Evolutionary conservation across 768 basidiomycete genomes (phyloP).

Genomic region (Termitomyces sp.): DNA sequence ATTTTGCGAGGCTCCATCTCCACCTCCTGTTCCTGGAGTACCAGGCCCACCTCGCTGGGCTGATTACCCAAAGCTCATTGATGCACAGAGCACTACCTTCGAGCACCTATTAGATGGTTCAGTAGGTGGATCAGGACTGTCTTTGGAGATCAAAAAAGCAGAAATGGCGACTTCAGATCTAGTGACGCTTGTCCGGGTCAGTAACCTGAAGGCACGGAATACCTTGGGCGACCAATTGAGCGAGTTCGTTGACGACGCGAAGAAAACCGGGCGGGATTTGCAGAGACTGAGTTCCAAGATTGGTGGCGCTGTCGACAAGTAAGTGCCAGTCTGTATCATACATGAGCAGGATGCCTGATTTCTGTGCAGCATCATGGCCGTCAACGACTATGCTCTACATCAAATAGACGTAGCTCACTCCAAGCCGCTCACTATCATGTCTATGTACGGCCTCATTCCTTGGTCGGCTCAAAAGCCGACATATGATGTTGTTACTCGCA

Average conservation of each 20-base stretch:
- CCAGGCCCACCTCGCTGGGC: constrained; percentile 38
- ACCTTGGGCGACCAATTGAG: constrained; percentile 46
- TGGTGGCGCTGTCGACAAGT: constrained; percentile 76
- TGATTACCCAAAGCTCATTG: constrained; percentile 59
- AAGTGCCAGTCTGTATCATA: constrained; percentile 21
- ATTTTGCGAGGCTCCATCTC: constrained; percentile 35
- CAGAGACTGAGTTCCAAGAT: constrained; percentile 64
- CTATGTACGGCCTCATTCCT: constrained; percentile 36
- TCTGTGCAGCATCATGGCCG: constrained; percentile 58
- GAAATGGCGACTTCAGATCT: constrained; percentile 77
- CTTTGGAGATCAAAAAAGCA: constrained; percentile 69
- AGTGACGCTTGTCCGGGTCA: constrained; percentile 56
- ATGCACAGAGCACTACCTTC: constrained; percentile 59
- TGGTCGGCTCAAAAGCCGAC: constrained; percentile 32
- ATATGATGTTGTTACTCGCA: constrained; percentile 44
- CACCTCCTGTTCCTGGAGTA: not conserved
- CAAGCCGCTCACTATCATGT: constrained; percentile 29
- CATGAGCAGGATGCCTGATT: constrained; percentile 1
- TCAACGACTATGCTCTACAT: constrained; percentile 68
- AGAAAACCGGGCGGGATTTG: constrained; percentile 54
- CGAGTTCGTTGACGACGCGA: constrained; percentile 60
- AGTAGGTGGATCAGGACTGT: constrained; percentile 54
- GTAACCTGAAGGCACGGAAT: constrained; percentile 61
- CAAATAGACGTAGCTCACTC: constrained; percentile 46
- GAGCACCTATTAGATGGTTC: constrained; percentile 61